Evolutionary conservation across 1,139 yeast genomes (phyloP).

Genomic region (Candida glucosophila): DNA sequence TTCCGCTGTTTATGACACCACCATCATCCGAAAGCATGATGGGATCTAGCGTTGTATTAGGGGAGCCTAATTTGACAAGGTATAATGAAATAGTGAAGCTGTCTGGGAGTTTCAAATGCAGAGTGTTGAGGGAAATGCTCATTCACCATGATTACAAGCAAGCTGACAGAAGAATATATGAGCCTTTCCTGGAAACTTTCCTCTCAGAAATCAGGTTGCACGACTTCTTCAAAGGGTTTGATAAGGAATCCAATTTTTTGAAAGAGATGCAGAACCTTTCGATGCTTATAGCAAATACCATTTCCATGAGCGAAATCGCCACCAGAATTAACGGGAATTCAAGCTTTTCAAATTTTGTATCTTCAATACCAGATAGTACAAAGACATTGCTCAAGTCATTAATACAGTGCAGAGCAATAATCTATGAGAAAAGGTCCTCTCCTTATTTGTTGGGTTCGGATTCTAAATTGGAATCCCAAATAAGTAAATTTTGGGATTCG

Average conservation of each 20-base stretch:
- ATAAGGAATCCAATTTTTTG: constrained; percentile 11
- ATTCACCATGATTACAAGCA: constrained; percentile 7
- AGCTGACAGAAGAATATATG: constrained; percentile 1
- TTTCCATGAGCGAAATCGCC: constrained; percentile 48
- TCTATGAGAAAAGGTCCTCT: constrained; percentile 13
- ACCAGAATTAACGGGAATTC: constrained; percentile 35
- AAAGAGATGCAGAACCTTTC: constrained; percentile 16
- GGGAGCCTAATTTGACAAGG: constrained; percentile 8
- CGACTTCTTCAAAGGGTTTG: constrained; percentile 9
- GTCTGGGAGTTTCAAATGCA: constrained; percentile 8
- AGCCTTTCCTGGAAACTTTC: constrained; percentile 4
- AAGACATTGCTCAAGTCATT: constrained; percentile 29
- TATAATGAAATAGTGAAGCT: constrained; percentile 14
- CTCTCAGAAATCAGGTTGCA: constrained; percentile 7
- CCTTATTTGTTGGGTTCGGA: constrained; percentile 8
- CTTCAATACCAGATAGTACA: constrained; percentile 24
- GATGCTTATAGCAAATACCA: constrained; percentile 42
- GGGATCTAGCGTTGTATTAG: constrained; percentile 6
- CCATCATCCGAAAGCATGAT: constrained; percentile 9
- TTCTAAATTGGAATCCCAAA: constrained; percentile 10
- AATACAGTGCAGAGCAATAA: constrained; percentile 19
- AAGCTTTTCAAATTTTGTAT: constrained; percentile 25
- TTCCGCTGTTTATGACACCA: constrained; percentile 35
- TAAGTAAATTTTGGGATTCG: constrained; percentile 19
- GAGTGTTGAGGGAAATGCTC: constrained; percentile 5